A percentile compares a stretch with the other conserved stretches of the same genome.
These are phyloP conservation scores for Suhomyces atakaporum DNA, from an alignment of 1,139 yeast genomes.

Conservation along the genomic window DNA sequence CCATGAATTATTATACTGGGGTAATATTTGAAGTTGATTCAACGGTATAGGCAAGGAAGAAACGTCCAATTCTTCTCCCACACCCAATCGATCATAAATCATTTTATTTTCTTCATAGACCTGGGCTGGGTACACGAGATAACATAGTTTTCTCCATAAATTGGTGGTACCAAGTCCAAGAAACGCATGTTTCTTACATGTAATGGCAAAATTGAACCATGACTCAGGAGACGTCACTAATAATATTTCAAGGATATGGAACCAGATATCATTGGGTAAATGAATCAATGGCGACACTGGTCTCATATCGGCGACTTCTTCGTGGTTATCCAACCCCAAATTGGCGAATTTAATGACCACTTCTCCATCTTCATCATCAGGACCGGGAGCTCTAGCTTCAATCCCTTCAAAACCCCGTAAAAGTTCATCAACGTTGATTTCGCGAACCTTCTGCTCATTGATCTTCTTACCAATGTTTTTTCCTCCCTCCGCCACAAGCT, in stretches of 20 bases:
- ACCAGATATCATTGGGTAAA: slow-evolving; percentile 67
- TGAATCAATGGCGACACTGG: slow-evolving; percentile 59
- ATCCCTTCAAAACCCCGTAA: slow-evolving; percentile 32
- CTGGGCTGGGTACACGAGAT: slow-evolving; percentile 59
- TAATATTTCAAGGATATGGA: slow-evolving; percentile 54
- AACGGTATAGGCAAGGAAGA: slow-evolving; percentile 39
- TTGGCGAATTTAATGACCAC: slow-evolving; percentile 33
- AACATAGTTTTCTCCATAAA: slow-evolving; percentile 60
- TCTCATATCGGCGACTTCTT: slow-evolving; percentile 24
- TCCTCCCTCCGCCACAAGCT: slow-evolving; percentile 32
- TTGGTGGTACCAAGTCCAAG: slow-evolving; percentile 58
- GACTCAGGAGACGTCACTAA: slow-evolving; percentile 56
- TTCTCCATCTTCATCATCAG: slow-evolving; percentile 23
- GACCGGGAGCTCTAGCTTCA: slow-evolving; percentile 34
- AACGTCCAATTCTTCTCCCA: slow-evolving; percentile 22
- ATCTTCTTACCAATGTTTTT: slow-evolving; percentile 29
- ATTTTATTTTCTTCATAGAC: slow-evolving; percentile 45
- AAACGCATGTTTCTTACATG: slow-evolving; percentile 63
- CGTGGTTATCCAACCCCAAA: slow-evolving; percentile 30
- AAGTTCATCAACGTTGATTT: slow-evolving; percentile 40
- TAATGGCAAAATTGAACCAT: slow-evolving; percentile 64
- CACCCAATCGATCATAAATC: slow-evolving; percentile 16
- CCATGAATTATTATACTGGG: slow-evolving; percentile 55
- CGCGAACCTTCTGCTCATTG: slow-evolving; percentile 36
- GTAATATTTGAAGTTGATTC: slow-evolving; percentile 45